phyloP scores from a whole-genome alignment of 2,329 filamentous ascomycete genomes.

The Colletotrichum sp. region DNA sequence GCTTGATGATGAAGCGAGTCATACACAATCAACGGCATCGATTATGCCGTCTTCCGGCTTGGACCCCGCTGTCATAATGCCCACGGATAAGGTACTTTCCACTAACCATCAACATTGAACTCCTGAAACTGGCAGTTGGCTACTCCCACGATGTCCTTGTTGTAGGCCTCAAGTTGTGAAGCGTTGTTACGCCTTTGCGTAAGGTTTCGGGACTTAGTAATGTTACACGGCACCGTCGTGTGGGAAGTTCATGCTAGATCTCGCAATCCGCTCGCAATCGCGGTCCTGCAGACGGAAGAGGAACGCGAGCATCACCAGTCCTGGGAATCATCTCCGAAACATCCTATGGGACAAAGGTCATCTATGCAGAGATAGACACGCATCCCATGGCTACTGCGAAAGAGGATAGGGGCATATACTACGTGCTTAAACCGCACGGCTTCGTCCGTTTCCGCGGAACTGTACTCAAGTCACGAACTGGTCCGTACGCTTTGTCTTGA shows the following conservation, averaged over 20 bases:
- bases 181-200: neutral
- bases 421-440: neutral
- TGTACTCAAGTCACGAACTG: neutral
- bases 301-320: neutral
- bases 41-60: neutral
- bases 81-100: neutral
- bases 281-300: neutral
- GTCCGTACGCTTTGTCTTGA: neutral
- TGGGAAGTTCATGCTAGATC: neutral
- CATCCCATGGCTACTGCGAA: neutral
- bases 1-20: neutral
- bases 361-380: neutral
- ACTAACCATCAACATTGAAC: neutral
- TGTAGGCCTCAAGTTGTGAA: neutral
- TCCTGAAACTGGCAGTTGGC: neutral
- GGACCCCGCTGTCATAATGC: neutral
- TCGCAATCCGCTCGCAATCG: neutral
- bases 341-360: neutral
- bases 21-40: neutral
- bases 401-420: neutral
- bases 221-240: neutral
- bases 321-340: neutral
- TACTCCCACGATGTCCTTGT: neutral
- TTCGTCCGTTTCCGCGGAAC: neutral
- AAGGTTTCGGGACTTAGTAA: neutral